These are phyloP conservation scores for Aspergillus saccharolyticus DNA, from an alignment of 495 filamentous ascomycete genomes.

Conservation along the genomic window DNA sequence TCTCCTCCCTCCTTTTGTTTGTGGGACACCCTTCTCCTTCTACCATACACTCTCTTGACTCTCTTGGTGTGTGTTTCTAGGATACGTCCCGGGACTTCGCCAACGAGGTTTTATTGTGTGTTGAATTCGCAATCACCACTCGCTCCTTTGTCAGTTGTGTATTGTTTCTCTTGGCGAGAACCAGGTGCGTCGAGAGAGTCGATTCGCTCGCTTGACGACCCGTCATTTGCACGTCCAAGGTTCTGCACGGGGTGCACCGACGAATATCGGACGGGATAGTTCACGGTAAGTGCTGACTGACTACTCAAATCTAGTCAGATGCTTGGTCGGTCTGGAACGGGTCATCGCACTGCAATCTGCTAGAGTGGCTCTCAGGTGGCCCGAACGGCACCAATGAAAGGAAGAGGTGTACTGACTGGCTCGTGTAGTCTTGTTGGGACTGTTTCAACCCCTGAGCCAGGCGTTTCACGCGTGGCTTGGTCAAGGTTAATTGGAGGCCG, in stretches of 20 bases:
- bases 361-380: background rate
- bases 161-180: background rate
- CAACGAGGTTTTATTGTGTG: background rate
- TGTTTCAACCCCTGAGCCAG: slow-evolving; percentile 31
- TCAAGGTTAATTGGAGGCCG: no score
- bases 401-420: background rate
- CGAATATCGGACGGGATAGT: background rate
- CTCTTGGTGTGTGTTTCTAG: background rate
- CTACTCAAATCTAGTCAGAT: background rate
- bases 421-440: slow-evolving; percentile 14
- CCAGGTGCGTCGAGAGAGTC: background rate
- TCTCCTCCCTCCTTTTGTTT: background rate
- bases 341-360: slow-evolving; percentile 1
- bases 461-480: slow-evolving; percentile 27
- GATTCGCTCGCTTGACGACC: background rate
- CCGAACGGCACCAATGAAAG: background rate
- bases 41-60: background rate
- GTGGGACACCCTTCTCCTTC: background rate
- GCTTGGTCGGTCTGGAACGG: background rate
- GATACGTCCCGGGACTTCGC: background rate
- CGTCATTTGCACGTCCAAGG: background rate
- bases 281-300: background rate
- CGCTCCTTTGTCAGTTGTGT: background rate
- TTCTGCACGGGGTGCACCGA: background rate
- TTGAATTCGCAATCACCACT: background rate